Evolutionary conservation across 345 rosid species (phyloP).

Genomic region (Eucalyptus decipiens): DNA sequence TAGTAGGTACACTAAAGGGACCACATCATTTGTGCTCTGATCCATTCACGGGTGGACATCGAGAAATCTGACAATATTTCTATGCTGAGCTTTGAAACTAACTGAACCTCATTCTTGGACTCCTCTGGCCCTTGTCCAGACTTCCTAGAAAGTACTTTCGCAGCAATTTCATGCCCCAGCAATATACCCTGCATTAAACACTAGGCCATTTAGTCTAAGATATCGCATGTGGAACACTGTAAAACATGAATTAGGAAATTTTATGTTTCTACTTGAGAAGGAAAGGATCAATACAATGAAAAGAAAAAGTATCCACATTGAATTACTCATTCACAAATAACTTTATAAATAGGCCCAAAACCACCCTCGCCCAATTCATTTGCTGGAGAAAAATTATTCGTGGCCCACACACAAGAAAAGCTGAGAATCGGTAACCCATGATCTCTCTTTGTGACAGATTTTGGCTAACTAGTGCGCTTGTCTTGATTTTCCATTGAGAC

Average conservation of each 20-base stretch:
- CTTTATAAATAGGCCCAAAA: constrained; percentile 14
- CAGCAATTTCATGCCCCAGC: background rate
- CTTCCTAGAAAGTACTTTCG: background rate
- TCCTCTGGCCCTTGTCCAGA: constrained; percentile 11
- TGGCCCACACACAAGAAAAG: constrained; percentile 1
- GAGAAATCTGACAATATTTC: constrained; percentile 9
- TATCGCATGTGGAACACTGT: background rate
- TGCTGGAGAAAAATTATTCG: constrained; percentile 1
- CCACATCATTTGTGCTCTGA: no score
- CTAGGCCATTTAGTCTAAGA: background rate
- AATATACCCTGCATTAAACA: background rate
- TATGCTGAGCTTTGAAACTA: constrained; percentile 7
- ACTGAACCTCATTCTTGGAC: constrained; percentile 5
- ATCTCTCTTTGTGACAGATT: background rate
- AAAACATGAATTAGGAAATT: background rate
- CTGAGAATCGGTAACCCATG: background rate
- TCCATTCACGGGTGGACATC: background rate
- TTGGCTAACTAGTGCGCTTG: background rate
- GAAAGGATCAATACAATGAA: background rate
- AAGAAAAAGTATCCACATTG: background rate
- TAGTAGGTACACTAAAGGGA: no score
- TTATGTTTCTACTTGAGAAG: background rate
- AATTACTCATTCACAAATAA: background rate
- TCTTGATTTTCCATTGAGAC: background rate
- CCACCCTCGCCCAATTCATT: constrained; percentile 16